These are phyloP conservation scores for Trichoderma orchidacearum DNA, from an alignment of 495 filamentous ascomycete species.

Conservation along the genomic window DNA sequence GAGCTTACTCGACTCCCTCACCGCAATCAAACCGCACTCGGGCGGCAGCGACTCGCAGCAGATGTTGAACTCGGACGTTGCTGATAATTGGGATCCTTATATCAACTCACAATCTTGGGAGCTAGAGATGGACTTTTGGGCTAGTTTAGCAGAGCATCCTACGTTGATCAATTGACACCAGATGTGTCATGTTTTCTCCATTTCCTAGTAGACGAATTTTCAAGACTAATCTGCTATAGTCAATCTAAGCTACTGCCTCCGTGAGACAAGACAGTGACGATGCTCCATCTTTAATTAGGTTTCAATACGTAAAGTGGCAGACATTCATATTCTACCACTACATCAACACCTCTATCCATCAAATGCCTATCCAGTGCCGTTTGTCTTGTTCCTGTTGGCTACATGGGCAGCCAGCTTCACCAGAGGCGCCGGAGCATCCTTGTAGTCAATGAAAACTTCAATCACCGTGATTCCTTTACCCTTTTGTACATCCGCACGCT, in stretches of 20 bases:
- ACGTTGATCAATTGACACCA: neutral
- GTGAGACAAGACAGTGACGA: too few species aligned
- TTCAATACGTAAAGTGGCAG: too few species aligned
- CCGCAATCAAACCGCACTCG: neutral
- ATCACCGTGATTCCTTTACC: neutral
- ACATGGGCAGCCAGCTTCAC: neutral
- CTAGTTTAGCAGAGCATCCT: neutral
- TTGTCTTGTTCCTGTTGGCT: neutral
- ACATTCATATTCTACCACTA: too few species aligned
- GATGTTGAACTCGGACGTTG: neutral
- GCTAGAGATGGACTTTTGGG: neutral
- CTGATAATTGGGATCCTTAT: neutral
- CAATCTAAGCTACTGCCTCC: too few species aligned
- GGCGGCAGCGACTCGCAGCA: neutral
- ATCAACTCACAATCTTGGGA: neutral
- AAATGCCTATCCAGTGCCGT: too few species aligned
- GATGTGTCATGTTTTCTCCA: too few species aligned
- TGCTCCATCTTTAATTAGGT: too few species aligned
- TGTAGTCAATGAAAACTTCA: conserved; percentile 11
- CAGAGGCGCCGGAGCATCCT: neutral
- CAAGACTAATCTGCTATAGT: too few species aligned
- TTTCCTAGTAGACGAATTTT: too few species aligned
- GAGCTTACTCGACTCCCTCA: neutral
- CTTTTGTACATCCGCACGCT: conserved; percentile 20
- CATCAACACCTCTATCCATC: too few species aligned